phyloP scores from a whole-genome alignment of 495 filamentous ascomycete species.

The Neurospora intermedia region DNA sequence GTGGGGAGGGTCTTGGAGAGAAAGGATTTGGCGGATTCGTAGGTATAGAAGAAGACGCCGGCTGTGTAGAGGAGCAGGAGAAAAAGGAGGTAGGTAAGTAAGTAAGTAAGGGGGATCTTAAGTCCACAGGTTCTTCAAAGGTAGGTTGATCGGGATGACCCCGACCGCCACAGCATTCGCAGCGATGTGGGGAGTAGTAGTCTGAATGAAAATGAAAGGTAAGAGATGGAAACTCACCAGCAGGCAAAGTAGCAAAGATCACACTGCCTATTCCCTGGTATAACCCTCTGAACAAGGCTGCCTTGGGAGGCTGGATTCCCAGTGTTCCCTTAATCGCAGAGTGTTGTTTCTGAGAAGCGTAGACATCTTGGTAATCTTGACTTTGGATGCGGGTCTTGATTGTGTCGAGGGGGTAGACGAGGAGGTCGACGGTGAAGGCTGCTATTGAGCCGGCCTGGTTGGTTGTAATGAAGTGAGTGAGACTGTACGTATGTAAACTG shows the following conservation, averaged over 20 bases:
- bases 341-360: slow-evolving; percentile 33
- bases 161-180: too few relatives aligned
- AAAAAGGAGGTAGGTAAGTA: neutral
- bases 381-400: slow-evolving; percentile 80
- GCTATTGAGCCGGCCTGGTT: slow-evolving; percentile 67
- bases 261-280: slow-evolving; percentile 88
- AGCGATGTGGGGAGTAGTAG: too few relatives aligned
- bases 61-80: slow-evolving; percentile 33
- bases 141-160: too few relatives aligned
- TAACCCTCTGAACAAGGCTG: slow-evolving; percentile 55
- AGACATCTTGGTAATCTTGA: slow-evolving; percentile 48
- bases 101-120: neutral
- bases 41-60: slow-evolving; percentile 83
- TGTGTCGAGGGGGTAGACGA: slow-evolving; percentile 77
- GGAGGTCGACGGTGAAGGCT: slow-evolving; percentile 67
- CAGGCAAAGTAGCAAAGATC: slow-evolving; percentile 76
- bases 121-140: too few relatives aligned
- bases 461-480: neutral
- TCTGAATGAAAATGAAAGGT: neutral
- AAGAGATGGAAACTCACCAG: slow-evolving; percentile 44
- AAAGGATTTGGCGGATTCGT: slow-evolving; percentile 62
- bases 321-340: slow-evolving; percentile 39
- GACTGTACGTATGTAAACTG: too few relatives aligned
- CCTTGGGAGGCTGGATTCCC: slow-evolving; percentile 36
- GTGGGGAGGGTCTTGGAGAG: slow-evolving; percentile 22